phyloP scores from a whole-genome alignment of 1,139 yeast species.

The Martiniozyma asiatica region DNA sequence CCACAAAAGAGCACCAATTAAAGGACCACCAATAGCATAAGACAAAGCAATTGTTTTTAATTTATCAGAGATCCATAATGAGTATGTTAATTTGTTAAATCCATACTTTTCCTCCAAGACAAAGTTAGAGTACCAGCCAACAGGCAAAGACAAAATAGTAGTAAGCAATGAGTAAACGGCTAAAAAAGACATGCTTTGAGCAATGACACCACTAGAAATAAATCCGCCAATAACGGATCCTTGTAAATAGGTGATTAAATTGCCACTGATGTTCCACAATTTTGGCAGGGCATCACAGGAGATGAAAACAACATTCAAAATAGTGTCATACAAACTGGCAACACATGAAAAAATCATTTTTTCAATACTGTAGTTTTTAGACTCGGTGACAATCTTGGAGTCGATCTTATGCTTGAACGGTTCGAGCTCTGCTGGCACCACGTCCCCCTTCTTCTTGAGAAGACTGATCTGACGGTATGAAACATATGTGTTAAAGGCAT shows the following conservation, averaged over 20 bases:
- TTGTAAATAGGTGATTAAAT: slow-evolving; percentile 13
- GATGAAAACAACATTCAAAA: slow-evolving; percentile 47
- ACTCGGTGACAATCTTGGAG: slow-evolving; percentile 61
- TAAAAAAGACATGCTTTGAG: slow-evolving; percentile 29
- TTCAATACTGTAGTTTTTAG: slow-evolving; percentile 75
- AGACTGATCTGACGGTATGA: slow-evolving; percentile 68
- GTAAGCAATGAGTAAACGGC: slow-evolving; percentile 36
- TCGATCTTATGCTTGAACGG: slow-evolving; percentile 38
- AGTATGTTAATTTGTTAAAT: slow-evolving; percentile 71
- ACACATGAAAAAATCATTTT: slow-evolving; percentile 62
- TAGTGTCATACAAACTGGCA: slow-evolving; percentile 36
- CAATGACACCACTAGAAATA: slow-evolving; percentile 10
- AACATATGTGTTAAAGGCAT: slow-evolving; percentile 60
- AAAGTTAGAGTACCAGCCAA: slow-evolving; percentile 65
- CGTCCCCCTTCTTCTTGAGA: slow-evolving; percentile 36
- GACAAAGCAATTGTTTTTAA: slow-evolving; percentile 48
- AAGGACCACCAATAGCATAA: slow-evolving; percentile 55
- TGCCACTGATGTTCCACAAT: slow-evolving; percentile 44
- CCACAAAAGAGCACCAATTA: slow-evolving; percentile 63
- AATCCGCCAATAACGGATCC: slow-evolving; percentile 2
- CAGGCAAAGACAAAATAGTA: slow-evolving; percentile 49
- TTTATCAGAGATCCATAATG: slow-evolving; percentile 61
- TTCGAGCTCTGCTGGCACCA: slow-evolving; percentile 51
- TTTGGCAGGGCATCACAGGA: slow-evolving; percentile 56
- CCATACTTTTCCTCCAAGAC: slow-evolving; percentile 89